These are phyloP conservation scores for Cantharellus cinnabarinus DNA, from an alignment of 768 basidiomycete species.

Conservation along the genomic window DNA sequence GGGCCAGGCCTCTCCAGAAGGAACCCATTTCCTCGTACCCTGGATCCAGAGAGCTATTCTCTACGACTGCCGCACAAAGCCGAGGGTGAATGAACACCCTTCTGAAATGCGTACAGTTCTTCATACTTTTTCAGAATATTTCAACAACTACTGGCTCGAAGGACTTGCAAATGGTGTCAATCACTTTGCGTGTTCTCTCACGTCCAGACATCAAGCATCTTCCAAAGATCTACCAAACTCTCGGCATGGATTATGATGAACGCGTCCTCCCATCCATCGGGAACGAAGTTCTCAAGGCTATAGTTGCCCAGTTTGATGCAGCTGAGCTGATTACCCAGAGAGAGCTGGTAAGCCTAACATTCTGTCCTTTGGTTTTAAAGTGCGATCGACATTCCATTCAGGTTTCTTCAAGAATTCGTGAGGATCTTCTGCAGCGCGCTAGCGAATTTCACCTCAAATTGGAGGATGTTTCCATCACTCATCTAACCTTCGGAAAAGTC, in stretches of 20 bases:
- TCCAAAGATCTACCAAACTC: constrained; percentile 80
- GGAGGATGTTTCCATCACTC: constrained; percentile 91
- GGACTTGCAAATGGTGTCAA: constrained; percentile 95
- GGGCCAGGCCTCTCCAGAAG: constrained; percentile 63
- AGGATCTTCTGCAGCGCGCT: constrained; percentile 80
- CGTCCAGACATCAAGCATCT: constrained; percentile 78
- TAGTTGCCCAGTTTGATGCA: constrained; percentile 96
- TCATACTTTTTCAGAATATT: constrained; percentile 44
- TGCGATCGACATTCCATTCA: constrained; percentile 13
- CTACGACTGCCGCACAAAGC: constrained; percentile 95
- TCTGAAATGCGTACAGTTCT: background rate
- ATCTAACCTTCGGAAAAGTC: constrained; percentile 54
- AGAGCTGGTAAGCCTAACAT: constrained; percentile 53
- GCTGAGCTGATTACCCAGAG: constrained; percentile 93
- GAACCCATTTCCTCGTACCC: constrained; percentile 89
- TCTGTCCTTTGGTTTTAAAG: background rate
- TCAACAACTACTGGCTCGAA: constrained; percentile 98
- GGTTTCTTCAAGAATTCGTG: constrained; percentile 82
- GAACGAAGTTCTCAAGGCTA: constrained; percentile 93
- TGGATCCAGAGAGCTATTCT: constrained; percentile 93
- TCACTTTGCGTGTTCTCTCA: constrained; percentile 88
- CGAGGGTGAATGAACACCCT: constrained; percentile 36
- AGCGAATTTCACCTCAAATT: constrained; percentile 89
- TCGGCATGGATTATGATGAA: constrained; percentile 95
- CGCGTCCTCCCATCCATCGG: constrained; percentile 93